phyloP scores from a whole-genome alignment of 106 monocot species.

The Platanthera zijinensis region DNA sequence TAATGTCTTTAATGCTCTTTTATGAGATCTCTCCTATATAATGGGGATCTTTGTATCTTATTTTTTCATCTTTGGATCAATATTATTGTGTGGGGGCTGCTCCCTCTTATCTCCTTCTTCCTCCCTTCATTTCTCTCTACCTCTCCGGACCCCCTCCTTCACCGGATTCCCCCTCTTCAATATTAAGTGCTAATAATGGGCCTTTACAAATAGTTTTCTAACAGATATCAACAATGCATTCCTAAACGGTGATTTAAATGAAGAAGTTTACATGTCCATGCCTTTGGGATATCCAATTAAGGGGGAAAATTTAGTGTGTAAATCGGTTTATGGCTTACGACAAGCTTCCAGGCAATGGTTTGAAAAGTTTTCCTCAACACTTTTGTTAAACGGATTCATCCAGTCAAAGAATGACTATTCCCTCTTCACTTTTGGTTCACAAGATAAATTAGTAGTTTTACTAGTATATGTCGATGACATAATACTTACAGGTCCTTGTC shows the following conservation, averaged over 20 bases:
- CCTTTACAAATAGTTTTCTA: no score
- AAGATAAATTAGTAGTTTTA: neutral
- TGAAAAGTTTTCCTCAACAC: neutral
- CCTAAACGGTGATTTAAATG: no score
- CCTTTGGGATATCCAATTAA: neutral
- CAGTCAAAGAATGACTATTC: neutral
- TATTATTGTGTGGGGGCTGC: no score
- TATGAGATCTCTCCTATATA: no score
- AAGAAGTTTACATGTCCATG: neutral
- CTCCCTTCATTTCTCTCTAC: no score
- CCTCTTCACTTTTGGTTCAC: neutral
- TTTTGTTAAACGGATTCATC: neutral
- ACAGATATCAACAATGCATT: neutral
- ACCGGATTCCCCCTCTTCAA: no score
- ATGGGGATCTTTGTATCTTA: no score
- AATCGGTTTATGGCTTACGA: neutral
- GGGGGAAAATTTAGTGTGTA: neutral
- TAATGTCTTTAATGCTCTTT: no score
- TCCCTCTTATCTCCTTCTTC: no score
- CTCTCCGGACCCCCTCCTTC: no score
- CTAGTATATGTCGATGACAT: neutral
- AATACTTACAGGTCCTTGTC: neutral
- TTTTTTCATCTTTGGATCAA: no score
- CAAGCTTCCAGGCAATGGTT: slow-evolving; percentile 2
- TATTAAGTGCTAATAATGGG: no score